A percentile compares a stretch with the other conserved stretches of the same genome.
Evolutionary conservation across 305 asterid species (phyloP).

Genomic region (Solanum hybrid): DNA sequence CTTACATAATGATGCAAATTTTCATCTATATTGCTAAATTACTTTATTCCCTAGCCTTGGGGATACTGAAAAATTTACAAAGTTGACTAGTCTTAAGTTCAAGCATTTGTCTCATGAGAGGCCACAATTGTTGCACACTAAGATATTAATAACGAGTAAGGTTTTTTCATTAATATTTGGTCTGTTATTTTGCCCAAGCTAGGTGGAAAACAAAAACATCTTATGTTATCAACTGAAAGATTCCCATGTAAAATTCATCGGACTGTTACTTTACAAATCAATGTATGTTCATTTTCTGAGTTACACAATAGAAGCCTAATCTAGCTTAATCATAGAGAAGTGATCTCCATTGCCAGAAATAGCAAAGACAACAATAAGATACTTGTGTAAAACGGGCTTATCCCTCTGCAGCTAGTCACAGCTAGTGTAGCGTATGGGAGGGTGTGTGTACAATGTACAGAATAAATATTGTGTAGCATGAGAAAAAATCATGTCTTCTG

Average conservation of each 20-base stretch:
- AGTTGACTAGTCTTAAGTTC: neutral
- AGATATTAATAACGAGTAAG: neutral
- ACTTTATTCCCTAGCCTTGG: neutral
- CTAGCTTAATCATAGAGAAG: neutral
- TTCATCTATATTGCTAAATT: neutral
- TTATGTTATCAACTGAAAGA: neutral
- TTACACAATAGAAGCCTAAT: neutral
- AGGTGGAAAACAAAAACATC: neutral
- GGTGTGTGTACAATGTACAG: neutral
- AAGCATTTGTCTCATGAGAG: neutral
- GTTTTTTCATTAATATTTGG: neutral
- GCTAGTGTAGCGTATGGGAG: neutral
- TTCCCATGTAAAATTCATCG: neutral
- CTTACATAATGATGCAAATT: neutral
- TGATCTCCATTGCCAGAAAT: neutral
- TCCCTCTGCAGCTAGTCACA: neutral
- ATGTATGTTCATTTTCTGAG: constrained; percentile 1
- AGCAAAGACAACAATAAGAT: neutral
- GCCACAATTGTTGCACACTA: neutral
- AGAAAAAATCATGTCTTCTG: constrained; percentile 27
- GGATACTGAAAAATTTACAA: neutral
- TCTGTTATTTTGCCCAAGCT: neutral
- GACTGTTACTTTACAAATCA: neutral
- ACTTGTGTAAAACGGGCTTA: neutral
- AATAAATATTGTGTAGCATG: neutral